phyloP scores from a whole-genome alignment of 2,329 filamentous ascomycete genomes.

The Trichoderma citrinoviride region DNA sequence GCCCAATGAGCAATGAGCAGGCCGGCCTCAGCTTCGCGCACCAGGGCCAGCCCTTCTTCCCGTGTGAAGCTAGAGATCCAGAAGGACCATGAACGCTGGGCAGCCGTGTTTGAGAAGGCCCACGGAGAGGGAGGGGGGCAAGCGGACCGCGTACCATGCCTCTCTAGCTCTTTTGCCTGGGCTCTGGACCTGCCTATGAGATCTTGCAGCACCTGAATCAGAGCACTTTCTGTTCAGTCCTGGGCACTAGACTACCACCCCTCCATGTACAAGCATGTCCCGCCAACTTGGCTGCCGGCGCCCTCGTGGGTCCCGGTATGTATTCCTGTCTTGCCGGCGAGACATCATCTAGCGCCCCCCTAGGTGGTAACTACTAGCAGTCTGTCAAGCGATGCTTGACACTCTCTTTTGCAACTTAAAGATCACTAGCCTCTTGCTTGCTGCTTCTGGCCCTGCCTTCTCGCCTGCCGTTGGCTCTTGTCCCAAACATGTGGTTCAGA shows the following conservation, averaged over 20 bases:
- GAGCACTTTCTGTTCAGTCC: neutral
- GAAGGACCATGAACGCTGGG: constrained; percentile 7
- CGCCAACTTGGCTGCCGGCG: constrained; percentile 36
- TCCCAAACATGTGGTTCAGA: constrained; percentile 39
- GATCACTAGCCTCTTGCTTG: constrained; percentile 14
- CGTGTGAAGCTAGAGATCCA: neutral
- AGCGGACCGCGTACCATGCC: neutral
- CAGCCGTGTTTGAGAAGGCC: neutral
- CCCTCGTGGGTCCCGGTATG: constrained; percentile 29
- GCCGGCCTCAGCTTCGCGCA: constrained; percentile 7
- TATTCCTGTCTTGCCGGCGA: constrained; percentile 22
- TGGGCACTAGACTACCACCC: neutral
- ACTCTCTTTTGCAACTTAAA: constrained; percentile 15
- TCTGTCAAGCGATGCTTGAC: constrained; percentile 20
- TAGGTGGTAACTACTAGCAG: constrained; percentile 9
- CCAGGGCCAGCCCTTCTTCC: neutral
- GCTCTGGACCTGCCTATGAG: constrained; percentile 2
- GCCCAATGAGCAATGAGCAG: neutral
- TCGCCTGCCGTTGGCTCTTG: constrained; percentile 36
- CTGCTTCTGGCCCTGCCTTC: constrained; percentile 22
- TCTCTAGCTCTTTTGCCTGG: constrained; percentile 2
- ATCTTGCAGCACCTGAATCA: neutral
- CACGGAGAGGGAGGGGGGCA: neutral
- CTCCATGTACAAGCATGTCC: constrained; percentile 26
- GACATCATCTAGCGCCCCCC: constrained; percentile 26